Conservation (phyloP, 192 early-diverging fungal species). For the Coemansia sp. region DNA sequence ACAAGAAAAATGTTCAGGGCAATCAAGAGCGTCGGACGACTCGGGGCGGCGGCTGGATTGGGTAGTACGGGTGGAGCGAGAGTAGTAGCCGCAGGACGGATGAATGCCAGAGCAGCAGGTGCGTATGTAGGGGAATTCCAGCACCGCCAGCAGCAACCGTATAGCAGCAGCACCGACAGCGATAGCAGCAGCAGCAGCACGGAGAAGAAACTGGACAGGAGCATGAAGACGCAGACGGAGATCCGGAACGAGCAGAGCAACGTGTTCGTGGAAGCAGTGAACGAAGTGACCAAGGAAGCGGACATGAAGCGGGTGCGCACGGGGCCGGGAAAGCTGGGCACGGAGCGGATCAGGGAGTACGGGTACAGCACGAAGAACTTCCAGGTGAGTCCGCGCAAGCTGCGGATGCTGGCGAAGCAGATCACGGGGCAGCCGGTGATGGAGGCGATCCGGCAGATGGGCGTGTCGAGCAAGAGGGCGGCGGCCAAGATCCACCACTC, state of each 20-base stretch:
- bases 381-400: constrained; percentile 69
- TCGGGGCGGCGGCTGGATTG: too few species aligned
- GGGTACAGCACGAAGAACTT: constrained; percentile 63
- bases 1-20: too few species aligned
- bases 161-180: too few species aligned
- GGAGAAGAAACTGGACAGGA: too few species aligned
- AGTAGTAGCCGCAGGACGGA: too few species aligned
- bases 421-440: constrained; percentile 64
- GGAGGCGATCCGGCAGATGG: constrained; percentile 79
- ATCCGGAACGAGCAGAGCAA: neutral
- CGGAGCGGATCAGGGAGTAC: constrained; percentile 22
- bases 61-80: too few species aligned
- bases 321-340: constrained; percentile 23
- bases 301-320: constrained; percentile 10
- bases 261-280: constrained; percentile 12
- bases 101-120: too few species aligned
- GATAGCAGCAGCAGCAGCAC: too few species aligned
- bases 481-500: constrained; percentile 64
- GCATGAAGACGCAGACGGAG: too few species aligned
- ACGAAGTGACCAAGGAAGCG: neutral
- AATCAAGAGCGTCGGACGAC: too few species aligned
- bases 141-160: too few species aligned
- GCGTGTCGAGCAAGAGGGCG: constrained; percentile 72
- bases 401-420: constrained; percentile 71
- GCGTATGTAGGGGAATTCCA: too few species aligned